phyloP scores from a whole-genome alignment of 1,139 yeast species.

The Meyerozyma sp. region DNA sequence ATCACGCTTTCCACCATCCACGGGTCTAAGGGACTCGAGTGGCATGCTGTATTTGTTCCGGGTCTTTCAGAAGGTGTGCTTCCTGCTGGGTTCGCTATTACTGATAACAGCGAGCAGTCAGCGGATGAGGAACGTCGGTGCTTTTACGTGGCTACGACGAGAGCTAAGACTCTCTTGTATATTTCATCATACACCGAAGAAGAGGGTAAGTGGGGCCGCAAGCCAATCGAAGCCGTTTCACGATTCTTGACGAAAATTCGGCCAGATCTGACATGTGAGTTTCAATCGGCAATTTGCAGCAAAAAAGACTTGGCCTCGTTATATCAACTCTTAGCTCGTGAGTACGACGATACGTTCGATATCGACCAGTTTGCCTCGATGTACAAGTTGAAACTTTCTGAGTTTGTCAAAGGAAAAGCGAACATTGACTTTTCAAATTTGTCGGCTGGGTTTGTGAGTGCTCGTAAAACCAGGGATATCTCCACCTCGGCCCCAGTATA shows the following conservation, averaged over 20 bases:
- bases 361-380: constrained; percentile 5
- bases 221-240: constrained; percentile 20
- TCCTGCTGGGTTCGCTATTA: constrained; percentile 44
- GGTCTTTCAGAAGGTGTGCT: constrained; percentile 56
- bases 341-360: constrained; percentile 6
- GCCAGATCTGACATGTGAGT: constrained; percentile 4
- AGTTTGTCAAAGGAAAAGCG: constrained; percentile 1
- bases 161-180: constrained; percentile 55
- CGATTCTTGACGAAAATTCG: constrained; percentile 21
- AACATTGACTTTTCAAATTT: neutral
- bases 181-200: constrained; percentile 29
- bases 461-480: constrained; percentile 1
- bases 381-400: constrained; percentile 8
- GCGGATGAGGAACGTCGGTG: constrained; percentile 77
- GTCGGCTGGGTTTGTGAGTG: constrained; percentile 1
- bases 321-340: constrained; percentile 11
- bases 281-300: constrained; percentile 16
- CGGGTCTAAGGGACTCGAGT: constrained; percentile 89
- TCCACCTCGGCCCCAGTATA: constrained; percentile 3
- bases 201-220: constrained; percentile 16
- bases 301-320: constrained; percentile 12
- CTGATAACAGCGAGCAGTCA: constrained; percentile 27
- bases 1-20: constrained; percentile 71
- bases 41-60: constrained; percentile 89
- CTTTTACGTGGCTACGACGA: constrained; percentile 80